Conservation (phyloP, 768 basidiomycete species). For the Asterophora parasitica region DNA sequence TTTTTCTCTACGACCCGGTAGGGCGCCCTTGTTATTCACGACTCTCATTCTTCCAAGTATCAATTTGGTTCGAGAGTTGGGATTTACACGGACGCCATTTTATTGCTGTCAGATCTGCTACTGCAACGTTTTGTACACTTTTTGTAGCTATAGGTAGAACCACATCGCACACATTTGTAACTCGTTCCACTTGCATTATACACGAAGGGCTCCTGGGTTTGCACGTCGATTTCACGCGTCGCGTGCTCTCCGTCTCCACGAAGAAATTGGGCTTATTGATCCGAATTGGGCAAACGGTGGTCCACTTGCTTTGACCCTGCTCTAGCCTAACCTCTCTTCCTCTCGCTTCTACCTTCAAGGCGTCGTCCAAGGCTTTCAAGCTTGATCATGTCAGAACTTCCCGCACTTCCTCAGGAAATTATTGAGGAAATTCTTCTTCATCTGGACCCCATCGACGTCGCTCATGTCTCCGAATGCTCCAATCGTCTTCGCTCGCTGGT, state of each 20-base stretch:
- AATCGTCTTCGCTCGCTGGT: slow-evolving; percentile 36
- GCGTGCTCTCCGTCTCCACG: too few species aligned
- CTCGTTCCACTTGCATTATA: slow-evolving; percentile 33
- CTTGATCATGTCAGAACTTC: slow-evolving; percentile 17
- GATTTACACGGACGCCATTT: slow-evolving; percentile 17
- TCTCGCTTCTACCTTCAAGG: too few species aligned
- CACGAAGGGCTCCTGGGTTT: slow-evolving; percentile 26
- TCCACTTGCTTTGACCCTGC: too few species aligned
- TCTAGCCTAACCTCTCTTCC: too few species aligned
- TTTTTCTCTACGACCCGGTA: slow-evolving; percentile 27
- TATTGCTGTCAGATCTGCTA: slow-evolving; percentile 6
- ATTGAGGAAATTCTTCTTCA: slow-evolving; percentile 51
- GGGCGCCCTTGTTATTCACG: slow-evolving; percentile 46
- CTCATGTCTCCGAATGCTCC: slow-evolving; percentile 49
- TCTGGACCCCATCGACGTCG: slow-evolving; percentile 60
- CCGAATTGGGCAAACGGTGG: too few species aligned
- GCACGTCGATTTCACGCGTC: neutral
- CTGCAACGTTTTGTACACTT: slow-evolving; percentile 15
- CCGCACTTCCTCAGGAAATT: slow-evolving; percentile 52
- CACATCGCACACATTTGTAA: slow-evolving; percentile 20
- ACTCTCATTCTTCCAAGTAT: slow-evolving; percentile 30
- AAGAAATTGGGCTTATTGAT: too few species aligned
- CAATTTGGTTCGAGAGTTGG: slow-evolving; percentile 19
- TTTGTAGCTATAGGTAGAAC: slow-evolving; percentile 34
- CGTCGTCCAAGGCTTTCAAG: neutral